Conservation (phyloP, 2,329 filamentous ascomycete species). For the Ustulina deusta region DNA sequence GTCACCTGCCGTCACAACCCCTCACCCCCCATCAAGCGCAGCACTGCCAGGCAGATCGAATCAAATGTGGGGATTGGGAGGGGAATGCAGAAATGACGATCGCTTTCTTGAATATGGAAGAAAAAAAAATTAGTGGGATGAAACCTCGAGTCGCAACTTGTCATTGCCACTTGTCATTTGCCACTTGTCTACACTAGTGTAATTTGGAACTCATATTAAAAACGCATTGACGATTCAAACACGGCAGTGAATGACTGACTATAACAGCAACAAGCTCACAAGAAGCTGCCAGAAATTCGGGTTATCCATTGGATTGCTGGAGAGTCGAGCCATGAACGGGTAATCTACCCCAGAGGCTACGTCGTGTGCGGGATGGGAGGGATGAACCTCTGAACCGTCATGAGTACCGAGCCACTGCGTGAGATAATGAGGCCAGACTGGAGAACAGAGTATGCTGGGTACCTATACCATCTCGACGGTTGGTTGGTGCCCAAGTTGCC, state of each 20-base stretch:
- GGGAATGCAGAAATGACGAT: background rate
- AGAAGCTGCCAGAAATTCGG: background rate
- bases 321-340: background rate
- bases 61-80: background rate
- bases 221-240: background rate
- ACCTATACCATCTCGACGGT: too few species aligned
- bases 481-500: slow-evolving; percentile 18
- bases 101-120: background rate
- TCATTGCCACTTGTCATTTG: background rate
- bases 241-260: background rate
- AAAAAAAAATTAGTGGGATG: background rate
- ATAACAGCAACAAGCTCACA: background rate
- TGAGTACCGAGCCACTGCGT: background rate
- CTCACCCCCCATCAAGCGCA: slow-evolving; percentile 14
- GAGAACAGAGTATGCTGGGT: background rate
- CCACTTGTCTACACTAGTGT: background rate
- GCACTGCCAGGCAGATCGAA: slow-evolving; percentile 4
- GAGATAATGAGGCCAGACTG: background rate
- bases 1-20: slow-evolving; percentile 14
- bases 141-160: slow-evolving; percentile 6
- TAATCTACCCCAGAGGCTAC: slow-evolving; percentile 3
- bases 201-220: background rate
- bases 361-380: slow-evolving; percentile 17
- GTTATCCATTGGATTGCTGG: background rate
- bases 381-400: slow-evolving; percentile 2